Evolutionary conservation across 176 grass and related monocot genomes (phyloP).

Genomic region (Musa beccarii): DNA sequence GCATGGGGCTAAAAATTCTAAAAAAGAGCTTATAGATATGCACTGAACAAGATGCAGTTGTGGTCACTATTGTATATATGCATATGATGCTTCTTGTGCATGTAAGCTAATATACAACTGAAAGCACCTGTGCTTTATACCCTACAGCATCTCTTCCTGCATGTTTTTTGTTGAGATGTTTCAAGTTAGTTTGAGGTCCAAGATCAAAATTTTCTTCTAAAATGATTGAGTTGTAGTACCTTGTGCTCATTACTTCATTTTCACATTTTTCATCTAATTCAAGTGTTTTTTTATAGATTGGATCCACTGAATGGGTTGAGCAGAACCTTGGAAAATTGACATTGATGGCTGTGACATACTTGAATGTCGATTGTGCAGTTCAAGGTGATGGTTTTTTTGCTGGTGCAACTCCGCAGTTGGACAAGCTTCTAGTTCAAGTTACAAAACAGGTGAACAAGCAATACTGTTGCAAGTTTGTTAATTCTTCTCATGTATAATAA

Average conservation of each 20-base stretch:
- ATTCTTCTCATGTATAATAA: neutral
- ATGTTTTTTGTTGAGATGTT: neutral
- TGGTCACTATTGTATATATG: neutral
- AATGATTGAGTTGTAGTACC: neutral
- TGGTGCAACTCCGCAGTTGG: constrained; percentile 74
- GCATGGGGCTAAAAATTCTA: too few relatives aligned
- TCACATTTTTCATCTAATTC: neutral
- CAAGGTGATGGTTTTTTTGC: constrained; percentile 80
- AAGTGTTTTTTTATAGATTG: constrained; percentile 45
- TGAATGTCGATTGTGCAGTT: constrained; percentile 98
- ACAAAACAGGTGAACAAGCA: neutral
- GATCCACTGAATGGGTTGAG: constrained; percentile 84
- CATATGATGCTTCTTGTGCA: neutral
- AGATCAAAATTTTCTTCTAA: neutral
- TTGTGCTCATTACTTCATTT: neutral
- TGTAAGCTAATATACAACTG: neutral
- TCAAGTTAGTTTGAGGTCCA: neutral
- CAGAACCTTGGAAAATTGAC: constrained; percentile 74
- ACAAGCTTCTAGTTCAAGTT: constrained; percentile 55
- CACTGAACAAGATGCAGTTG: too few relatives aligned
- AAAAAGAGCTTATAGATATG: neutral
- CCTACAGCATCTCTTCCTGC: too few relatives aligned
- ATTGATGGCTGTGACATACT: constrained; percentile 87
- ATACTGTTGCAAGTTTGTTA: neutral
- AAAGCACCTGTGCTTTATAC: neutral